Percentiles rank a stretch among this genome's conserved stretches.
Evolutionary conservation across 1,284 basidiomycete genomes (phyloP).

Genomic region (Trichosporon inkin): DNA sequence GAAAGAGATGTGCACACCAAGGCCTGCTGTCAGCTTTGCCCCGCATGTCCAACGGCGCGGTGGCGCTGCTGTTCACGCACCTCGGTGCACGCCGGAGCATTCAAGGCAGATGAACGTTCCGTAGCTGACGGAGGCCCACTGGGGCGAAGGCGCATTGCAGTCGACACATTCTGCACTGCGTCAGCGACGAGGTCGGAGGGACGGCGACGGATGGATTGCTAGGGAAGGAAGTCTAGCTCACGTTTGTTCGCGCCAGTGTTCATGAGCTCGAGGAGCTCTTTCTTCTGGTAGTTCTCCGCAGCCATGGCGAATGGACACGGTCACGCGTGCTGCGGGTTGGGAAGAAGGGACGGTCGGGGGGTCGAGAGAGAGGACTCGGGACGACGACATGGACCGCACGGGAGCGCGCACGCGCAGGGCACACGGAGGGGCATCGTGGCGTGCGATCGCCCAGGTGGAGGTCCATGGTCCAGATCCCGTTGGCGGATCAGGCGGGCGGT

Average conservation of each 20-base stretch:
- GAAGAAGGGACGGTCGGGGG: not conserved
- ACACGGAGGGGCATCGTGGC: too few relatives aligned
- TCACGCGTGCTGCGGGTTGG: not conserved
- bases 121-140: conserved; percentile 69
- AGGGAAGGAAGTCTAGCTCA: conserved; percentile 28
- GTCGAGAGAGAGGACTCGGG: not conserved
- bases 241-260: conserved; percentile 67
- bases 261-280: conserved; percentile 63
- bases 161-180: conserved; percentile 61
- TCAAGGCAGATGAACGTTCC: conserved; percentile 84
- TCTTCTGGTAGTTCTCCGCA: conserved; percentile 64
- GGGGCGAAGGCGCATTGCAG: conserved; percentile 78
- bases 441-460: too few relatives aligned
- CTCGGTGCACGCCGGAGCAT: conserved; percentile 85
- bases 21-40: conserved; percentile 26
- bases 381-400: too few relatives aligned
- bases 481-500: too few relatives aligned
- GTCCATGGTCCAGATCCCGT: too few relatives aligned
- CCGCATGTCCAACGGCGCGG: not conserved
- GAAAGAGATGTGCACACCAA: conserved; percentile 60
- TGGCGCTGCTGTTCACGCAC: conserved; percentile 48
- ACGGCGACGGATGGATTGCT: not conserved
- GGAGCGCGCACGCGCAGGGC: too few relatives aligned
- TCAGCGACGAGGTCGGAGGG: not conserved
- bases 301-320: conserved; percentile 28